Evolutionary conservation across 2,329 filamentous ascomycete species (phyloP), one percentile per base, ranked within the genome.

Genomic region (Colletotrichum neosansevieriae): DNA sequence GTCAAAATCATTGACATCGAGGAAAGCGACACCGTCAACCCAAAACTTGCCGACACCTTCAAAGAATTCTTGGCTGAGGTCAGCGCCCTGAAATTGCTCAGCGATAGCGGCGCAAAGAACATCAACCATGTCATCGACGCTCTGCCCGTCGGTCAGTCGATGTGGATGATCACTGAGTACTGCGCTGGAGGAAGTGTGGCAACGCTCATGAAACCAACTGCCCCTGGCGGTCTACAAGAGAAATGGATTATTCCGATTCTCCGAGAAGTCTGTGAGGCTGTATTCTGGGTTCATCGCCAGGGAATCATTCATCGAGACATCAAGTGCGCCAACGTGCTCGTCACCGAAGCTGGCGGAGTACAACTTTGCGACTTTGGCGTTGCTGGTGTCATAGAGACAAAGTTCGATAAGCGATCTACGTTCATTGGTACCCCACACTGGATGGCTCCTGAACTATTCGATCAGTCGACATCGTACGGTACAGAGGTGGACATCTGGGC

Each of bases 151-250:
- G 91, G 92, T 47, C 90, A 92, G 73, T 88, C 93, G 69, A 90
- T 97, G 81, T 97, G 93, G 93, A 93, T 96, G 82, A 89, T 96
- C 63, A 94, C 92, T 67, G 92, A 96, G 79, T 94, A 94, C 78
- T 94, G 93, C 74, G 92, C 91, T 6, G 93, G 93, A 70, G 93
- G 93, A 56, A 96, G 93, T 77, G 91, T 97, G 77, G 91, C 87
- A 72, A 94, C 86, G 70, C 86, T 87, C 67, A 90, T 91, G 89
- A 88, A 86, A 75, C 89, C 90, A n/a, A 91, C 88, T 1, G 83
- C 85, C 3, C 88, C 88, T 0, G 87, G 86, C 1, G 89, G 89
- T 2, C 79, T 92, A n/a, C 86, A 88, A 73, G 90, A 92, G 80
- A 91, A 89, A 76, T 91, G 88, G 86, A 91, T 92, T 64, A 86